These are phyloP conservation scores for Cryphonectria japonica DNA, from an alignment of 2,329 filamentous ascomycete species.

Conservation along the genomic window DNA sequence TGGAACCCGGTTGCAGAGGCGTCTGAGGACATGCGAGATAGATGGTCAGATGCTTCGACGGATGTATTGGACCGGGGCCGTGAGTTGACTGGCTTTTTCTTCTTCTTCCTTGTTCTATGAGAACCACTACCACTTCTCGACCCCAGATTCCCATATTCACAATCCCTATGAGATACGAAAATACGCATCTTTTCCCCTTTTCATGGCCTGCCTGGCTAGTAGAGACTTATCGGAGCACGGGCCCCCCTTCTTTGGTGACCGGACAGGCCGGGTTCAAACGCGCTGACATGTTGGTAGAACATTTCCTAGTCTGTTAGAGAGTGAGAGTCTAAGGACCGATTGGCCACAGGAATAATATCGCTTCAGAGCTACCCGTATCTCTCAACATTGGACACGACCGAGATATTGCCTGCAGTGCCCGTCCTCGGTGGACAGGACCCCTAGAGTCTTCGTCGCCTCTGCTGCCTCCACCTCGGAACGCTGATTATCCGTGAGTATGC, in stretches of 20 bases:
- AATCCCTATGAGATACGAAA: neutral
- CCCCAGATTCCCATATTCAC: neutral
- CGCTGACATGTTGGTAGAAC: neutral
- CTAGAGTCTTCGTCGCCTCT: neutral
- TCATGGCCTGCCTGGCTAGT: neutral
- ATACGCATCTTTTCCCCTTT: neutral
- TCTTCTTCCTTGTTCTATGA: too few relatives aligned
- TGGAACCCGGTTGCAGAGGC: neutral
- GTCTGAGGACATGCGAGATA: neutral
- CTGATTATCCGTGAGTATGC: neutral
- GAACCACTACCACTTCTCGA: neutral
- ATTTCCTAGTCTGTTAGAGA: neutral
- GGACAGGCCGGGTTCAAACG: neutral
- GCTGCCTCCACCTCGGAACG: neutral
- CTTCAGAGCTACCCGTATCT: neutral
- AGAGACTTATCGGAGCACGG: neutral
- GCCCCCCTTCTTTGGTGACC: neutral
- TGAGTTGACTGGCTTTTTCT: neutral
- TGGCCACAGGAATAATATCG: neutral
- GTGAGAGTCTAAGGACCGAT: neutral
- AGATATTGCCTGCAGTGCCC: neutral
- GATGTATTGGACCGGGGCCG: neutral
- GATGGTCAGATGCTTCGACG: neutral
- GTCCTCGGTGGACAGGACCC: neutral
- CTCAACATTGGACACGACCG: neutral